Evolutionary conservation across 2,329 filamentous ascomycete species (phyloP), one percentile per base, ranked within the genome.

Genomic region (Parascedosporium putredinis): DNA sequence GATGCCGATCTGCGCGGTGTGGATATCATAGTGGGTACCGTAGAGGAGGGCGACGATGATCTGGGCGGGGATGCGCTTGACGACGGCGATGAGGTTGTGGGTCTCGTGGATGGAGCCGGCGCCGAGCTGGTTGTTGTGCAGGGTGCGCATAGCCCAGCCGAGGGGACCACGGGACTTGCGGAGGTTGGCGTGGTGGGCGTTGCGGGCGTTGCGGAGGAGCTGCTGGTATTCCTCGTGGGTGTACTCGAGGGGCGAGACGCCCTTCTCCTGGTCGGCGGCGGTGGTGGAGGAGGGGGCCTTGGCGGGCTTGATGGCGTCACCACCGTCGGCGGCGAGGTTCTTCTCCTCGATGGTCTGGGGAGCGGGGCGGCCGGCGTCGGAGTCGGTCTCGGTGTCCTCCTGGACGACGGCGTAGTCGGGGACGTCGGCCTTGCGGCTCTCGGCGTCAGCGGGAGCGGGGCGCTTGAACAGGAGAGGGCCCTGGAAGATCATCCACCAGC

Each of bases 61-160:
- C 65, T 75, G 75, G 47, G 87, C 84, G 1, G 86, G 86, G 7
- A 90, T 60, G 20, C 86, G 84, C 66, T 79, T 83, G 53, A 72
- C 24, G 20, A 82, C 52, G 47, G 75, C 75, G 60, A 74, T 75
- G 54, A 89, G 68, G 73, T 91, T 91, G 67, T 81, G 71, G 18
- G 74, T 58, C 67, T 91, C 86, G 68, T 91, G 88, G 55, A 90
- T 75, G 59, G 82, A 73, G 48, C 86, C 87, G 16, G 80, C 64
- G 16, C 83, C 83, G 67, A 88, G 77, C 45, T 79, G 84, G 71
- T 89, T 86, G 59, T 85, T 73, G 61, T 79, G 84, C 18, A 90
- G 80, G 47, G 73, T 78, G 57, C 86, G 84, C 83, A 91, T 86
- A 33, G 84, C 87, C 86, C 86, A 90, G 58, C 81, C 86, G n/a